Percentiles rank a stretch among this genome's conserved stretches.
phyloP scores from a whole-genome alignment of 1,139 yeast genomes.

The Nakaseomyces delphensis region DNA sequence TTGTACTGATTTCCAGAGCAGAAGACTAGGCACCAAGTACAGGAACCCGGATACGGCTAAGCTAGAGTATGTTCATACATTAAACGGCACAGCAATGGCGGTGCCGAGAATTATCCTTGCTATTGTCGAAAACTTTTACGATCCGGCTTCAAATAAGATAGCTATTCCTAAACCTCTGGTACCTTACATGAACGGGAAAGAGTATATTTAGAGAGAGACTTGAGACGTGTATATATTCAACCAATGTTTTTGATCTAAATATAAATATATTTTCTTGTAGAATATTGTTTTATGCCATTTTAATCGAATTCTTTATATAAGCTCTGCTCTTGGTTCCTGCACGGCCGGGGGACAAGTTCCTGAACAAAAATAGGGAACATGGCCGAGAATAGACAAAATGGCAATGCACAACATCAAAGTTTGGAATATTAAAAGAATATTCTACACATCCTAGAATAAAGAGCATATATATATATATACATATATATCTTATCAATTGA shows the following conservation, averaged over 20 bases:
- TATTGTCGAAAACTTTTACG: constrained; percentile 73
- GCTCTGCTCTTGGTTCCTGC: no score
- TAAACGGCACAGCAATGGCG: constrained; percentile 95
- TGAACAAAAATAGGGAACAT: no score
- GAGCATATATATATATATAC: no score
- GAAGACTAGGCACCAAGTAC: constrained; percentile 66
- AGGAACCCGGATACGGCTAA: constrained; percentile 32
- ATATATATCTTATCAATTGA: no score
- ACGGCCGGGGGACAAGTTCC: no score
- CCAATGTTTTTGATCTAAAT: not conserved
- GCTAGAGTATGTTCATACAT: constrained; percentile 58
- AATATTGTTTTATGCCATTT: no score
- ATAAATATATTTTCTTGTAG: not conserved
- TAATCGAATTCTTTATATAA: no score
- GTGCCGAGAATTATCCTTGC: constrained; percentile 89
- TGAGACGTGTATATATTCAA: not conserved
- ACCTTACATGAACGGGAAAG: constrained; percentile 56
- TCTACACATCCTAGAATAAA: no score
- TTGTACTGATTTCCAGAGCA: constrained; percentile 84
- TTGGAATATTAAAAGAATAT: no score
- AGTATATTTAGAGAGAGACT: constrained; percentile 25
- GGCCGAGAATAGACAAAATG: no score
- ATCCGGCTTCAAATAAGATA: constrained; percentile 47
- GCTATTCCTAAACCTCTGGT: constrained; percentile 60
- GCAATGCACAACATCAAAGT: no score